Conservation (phyloP, 2,329 filamentous ascomycete genomes). For the Verruconis gallopava region DNA sequence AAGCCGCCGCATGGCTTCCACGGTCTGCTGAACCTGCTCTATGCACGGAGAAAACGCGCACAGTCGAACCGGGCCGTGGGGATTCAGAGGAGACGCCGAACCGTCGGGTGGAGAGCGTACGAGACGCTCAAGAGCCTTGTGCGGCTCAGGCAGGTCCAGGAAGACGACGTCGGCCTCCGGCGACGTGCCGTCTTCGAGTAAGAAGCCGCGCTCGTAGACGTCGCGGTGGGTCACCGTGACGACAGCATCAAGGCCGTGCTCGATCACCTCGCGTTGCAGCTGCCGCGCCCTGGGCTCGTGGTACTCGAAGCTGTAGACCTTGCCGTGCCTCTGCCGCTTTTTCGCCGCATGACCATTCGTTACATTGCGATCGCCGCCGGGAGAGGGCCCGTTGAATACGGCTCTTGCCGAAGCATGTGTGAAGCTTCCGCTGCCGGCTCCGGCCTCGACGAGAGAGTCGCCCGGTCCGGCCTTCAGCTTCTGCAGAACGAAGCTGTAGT, state of each 20-base stretch:
- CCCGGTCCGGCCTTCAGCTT: conserved; percentile 62
- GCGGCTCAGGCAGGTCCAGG: conserved; percentile 68
- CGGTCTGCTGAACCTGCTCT: conserved; percentile 82
- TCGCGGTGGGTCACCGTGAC: conserved; percentile 67
- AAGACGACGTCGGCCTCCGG: conserved; percentile 56
- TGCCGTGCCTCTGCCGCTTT: conserved; percentile 38
- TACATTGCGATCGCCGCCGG: conserved; percentile 20
- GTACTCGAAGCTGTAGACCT: conserved; percentile 74
- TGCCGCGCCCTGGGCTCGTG: conserved; percentile 59
- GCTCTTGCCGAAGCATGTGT: conserved; percentile 67
- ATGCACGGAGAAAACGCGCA: conserved; percentile 97
- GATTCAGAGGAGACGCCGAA: conserved; percentile 46
- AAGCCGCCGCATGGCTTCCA: conserved; percentile 63
- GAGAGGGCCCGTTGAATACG: conserved; percentile 58
- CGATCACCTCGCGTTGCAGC: conserved; percentile 54
- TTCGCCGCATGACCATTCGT: conserved; percentile 15
- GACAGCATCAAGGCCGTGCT: conserved; percentile 51
- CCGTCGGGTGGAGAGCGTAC: conserved; percentile 34
- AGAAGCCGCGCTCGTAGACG: conserved; percentile 64
- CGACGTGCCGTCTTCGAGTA: conserved; percentile 27
- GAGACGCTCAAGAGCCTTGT: conserved; percentile 67
- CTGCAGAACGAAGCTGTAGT: conserved; percentile 75
- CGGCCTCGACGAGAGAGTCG: conserved; percentile 63
- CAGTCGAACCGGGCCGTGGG: conserved; percentile 58
- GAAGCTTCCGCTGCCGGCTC: conserved; percentile 71